Percentiles rank a stretch among this genome's conserved stretches.
phyloP scores from a whole-genome alignment of 257 asterid genomes.

The Paulownia fortunei region DNA sequence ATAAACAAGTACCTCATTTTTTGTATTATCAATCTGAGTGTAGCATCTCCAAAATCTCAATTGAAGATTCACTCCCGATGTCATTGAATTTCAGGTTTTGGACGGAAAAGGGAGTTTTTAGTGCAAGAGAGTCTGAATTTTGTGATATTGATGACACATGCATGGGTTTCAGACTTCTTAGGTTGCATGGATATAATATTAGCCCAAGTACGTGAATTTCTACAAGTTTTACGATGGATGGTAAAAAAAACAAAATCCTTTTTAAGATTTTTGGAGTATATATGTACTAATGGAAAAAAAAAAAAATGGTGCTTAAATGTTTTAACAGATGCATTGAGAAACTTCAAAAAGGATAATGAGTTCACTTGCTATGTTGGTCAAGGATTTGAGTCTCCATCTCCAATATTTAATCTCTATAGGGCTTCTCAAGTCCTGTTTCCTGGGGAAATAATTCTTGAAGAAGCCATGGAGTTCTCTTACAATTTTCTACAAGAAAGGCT shows the following conservation, averaged over 20 bases:
- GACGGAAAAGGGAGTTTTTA: constrained; percentile 45
- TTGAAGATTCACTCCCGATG: too few species aligned
- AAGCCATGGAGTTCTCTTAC: constrained; percentile 41
- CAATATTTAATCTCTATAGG: constrained; percentile 44
- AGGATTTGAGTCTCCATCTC: constrained; percentile 39
- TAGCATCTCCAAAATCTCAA: too few species aligned
- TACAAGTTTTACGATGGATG: background rate
- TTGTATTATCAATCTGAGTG: too few species aligned
- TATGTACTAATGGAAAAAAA: too few species aligned
- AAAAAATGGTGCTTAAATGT: background rate
- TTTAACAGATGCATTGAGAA: constrained; percentile 42
- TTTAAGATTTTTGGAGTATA: too few species aligned
- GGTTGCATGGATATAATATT: constrained; percentile 44
- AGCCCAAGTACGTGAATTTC: constrained; percentile 30
- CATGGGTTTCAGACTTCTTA: constrained; percentile 51
- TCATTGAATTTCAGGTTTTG: constrained; percentile 46
- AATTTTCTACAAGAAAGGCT: constrained; percentile 32
- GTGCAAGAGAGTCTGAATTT: constrained; percentile 39
- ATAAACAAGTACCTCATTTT: too few species aligned
- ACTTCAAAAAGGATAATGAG: constrained; percentile 40
- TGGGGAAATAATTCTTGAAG: constrained; percentile 45
- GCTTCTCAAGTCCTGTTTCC: constrained; percentile 52
- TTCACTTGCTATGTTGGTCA: constrained; percentile 46
- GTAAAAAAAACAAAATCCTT: too few species aligned
- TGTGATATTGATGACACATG: constrained; percentile 47